phyloP scores from a whole-genome alignment of 148 eudicot genomes.

The Bassia scoparia region DNA sequence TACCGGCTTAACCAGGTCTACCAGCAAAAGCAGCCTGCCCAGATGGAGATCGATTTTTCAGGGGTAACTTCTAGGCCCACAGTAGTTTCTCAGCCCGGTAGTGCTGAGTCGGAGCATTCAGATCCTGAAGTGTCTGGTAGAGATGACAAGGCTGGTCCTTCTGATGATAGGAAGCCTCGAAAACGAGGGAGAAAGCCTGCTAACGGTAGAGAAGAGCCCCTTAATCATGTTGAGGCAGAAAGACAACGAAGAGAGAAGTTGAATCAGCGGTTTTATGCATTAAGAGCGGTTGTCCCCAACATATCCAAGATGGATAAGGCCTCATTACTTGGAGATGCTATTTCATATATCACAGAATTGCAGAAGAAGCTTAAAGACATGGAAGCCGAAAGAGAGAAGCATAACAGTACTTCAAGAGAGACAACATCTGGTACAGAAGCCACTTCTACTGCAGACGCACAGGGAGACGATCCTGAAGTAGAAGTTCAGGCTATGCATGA shows the following conservation, averaged over 20 bases:
- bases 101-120: conserved; percentile 55
- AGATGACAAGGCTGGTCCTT: conserved; percentile 36
- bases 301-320: conserved; percentile 97
- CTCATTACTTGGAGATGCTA: conserved; percentile 84
- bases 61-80: conserved; percentile 55
- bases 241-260: conserved; percentile 82
- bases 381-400: conserved; percentile 57
- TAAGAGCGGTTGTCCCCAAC: conserved; percentile 86
- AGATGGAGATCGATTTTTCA: conserved; percentile 69
- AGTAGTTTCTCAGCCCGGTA: conserved; percentile 32
- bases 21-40: conserved; percentile 48
- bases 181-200: conserved; percentile 47
- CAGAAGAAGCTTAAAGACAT: conserved; percentile 71
- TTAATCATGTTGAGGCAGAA: conserved; percentile 93
- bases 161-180: conserved; percentile 38
- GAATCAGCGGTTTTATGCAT: conserved; percentile 82
- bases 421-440: conserved; percentile 31
- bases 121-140: conserved; percentile 56
- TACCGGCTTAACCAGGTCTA: conserved; percentile 37
- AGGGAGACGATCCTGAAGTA: conserved; percentile 25
- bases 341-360: conserved; percentile 74
- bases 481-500: conserved; percentile 48
- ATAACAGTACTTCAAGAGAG: conserved; percentile 34
- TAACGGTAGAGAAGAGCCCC: conserved; percentile 46
- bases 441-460: conserved; percentile 33